A percentile compares a stretch with the other conserved stretches of the same genome.
phyloP scores from a whole-genome alignment of 768 basidiomycete genomes.

The Xanthoconium stramineum region DNA sequence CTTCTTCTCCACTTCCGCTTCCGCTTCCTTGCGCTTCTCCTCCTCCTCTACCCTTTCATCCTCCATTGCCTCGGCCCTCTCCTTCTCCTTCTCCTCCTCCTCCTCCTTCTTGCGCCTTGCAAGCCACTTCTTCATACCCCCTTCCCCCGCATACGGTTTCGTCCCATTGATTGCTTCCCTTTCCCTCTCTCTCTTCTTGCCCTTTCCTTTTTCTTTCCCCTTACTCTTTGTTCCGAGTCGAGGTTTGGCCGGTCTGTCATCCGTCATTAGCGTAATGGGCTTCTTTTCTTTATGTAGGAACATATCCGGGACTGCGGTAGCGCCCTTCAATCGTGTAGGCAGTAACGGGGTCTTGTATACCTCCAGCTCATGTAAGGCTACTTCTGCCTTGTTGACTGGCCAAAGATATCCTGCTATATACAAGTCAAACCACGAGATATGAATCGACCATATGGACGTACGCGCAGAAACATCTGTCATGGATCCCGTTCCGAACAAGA shows the following conservation, averaged over 20 bases:
- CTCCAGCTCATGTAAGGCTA: slow-evolving; percentile 67
- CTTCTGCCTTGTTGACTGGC: slow-evolving; percentile 55
- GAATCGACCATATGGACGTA: slow-evolving; percentile 20
- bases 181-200: slow-evolving; percentile 35
- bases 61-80: slow-evolving; percentile 33
- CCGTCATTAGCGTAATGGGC: slow-evolving; percentile 56
- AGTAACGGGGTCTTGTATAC: slow-evolving; percentile 77
- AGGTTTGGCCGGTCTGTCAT: slow-evolving; percentile 48
- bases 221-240: slow-evolving; percentile 44
- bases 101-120: slow-evolving; percentile 60
- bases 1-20: slow-evolving; percentile 18
- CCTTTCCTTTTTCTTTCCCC: slow-evolving; percentile 33
- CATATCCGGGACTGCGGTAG: slow-evolving; percentile 53
- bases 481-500: slow-evolving; percentile 44
- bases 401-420: slow-evolving; percentile 24
- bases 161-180: slow-evolving; percentile 45
- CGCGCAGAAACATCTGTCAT: slow-evolving; percentile 32
- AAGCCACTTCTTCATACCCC: slow-evolving; percentile 75
- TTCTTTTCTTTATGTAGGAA: slow-evolving; percentile 52
- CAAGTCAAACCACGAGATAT: slow-evolving; percentile 15
- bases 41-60: slow-evolving; percentile 32
- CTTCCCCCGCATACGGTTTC: slow-evolving; percentile 77
- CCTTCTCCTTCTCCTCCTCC: slow-evolving; percentile 41
- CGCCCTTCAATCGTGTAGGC: slow-evolving; percentile 51
- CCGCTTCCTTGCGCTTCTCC: slow-evolving; percentile 11